phyloP scores from a whole-genome alignment of 371 early-diverging fungal species.

The Blakeslea trispora region DNA sequence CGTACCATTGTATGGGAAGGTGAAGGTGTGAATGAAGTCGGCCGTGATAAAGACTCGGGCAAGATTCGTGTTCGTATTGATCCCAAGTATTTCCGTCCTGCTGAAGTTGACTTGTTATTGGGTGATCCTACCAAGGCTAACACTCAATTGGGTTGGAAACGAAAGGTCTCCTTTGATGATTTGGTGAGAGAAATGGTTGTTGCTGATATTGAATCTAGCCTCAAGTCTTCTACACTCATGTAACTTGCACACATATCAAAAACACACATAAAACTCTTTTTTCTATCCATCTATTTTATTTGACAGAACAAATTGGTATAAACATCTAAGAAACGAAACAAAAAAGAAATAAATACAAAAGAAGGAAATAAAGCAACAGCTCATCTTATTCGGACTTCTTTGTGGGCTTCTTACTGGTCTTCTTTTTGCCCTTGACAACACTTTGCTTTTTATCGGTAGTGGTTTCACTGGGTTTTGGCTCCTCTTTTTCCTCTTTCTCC shows the following conservation, averaged over 20 bases:
- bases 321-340: no score
- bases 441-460: background rate
- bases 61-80: conserved; percentile 73
- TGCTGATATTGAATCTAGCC: conserved; percentile 61
- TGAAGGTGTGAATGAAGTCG: conserved; percentile 71
- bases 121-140: conserved; percentile 83
- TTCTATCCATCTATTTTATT: no score
- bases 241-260: no score
- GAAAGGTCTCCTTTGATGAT: conserved; percentile 71
- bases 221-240: conserved; percentile 33
- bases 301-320: no score
- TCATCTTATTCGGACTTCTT: no score
- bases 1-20: conserved; percentile 81
- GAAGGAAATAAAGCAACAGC: no score
- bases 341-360: no score
- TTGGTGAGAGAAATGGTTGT: conserved; percentile 74
- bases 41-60: conserved; percentile 68
- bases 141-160: conserved; percentile 68
- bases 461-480: background rate
- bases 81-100: conserved; percentile 82
- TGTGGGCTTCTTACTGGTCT: no score
- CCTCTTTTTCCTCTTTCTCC: conserved; percentile 7
- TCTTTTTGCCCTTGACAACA: background rate
- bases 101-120: conserved; percentile 81
- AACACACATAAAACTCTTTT: no score